Percentiles rank a stretch among this genome's conserved stretches.
Conservation (phyloP, 2,329 filamentous ascomycete genomes). For the Samsoniella hepiali region DNA sequence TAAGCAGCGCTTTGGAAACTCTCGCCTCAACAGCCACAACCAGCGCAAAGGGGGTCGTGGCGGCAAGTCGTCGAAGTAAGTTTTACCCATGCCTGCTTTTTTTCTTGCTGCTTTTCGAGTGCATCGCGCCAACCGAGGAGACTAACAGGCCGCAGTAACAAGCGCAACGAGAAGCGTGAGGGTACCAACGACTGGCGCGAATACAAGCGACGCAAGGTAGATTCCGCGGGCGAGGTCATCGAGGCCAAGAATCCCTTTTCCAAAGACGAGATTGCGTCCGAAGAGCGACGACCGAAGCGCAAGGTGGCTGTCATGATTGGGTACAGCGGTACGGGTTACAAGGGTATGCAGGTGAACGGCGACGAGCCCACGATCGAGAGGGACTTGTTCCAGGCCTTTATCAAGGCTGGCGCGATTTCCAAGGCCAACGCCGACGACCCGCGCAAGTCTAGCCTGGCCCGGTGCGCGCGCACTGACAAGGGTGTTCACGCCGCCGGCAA, state of each 20-base stretch:
- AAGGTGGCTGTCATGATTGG: constrained; percentile 96
- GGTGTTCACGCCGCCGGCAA: constrained; percentile 96
- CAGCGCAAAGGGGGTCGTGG: constrained; percentile 6
- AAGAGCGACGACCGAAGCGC: constrained; percentile 85
- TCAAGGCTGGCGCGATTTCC: constrained; percentile 87
- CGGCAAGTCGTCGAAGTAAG: constrained; percentile 14
- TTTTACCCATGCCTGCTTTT: not conserved
- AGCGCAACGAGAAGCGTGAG: constrained; percentile 35
- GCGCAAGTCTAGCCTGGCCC: constrained; percentile 90
- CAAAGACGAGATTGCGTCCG: constrained; percentile 81
- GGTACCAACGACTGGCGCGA: constrained; percentile 39
- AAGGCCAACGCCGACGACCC: constrained; percentile 97
- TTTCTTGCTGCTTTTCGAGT: not conserved
- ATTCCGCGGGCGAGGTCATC: constrained; percentile 34
- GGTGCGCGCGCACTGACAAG: constrained; percentile 95
- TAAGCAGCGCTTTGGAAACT: constrained; percentile 13
- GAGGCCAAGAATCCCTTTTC: constrained; percentile 45
- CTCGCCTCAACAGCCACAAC: constrained; percentile 16
- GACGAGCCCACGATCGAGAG: constrained; percentile 92
- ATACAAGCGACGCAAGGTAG: constrained; percentile 41
- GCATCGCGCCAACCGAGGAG: constrained; percentile 12
- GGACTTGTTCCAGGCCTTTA: constrained; percentile 88
- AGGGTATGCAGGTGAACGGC: constrained; percentile 88
- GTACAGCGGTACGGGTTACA: constrained; percentile 94
- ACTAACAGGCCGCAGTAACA: constrained; percentile 15